A percentile compares a stretch with the other conserved stretches of the same genome.
Conservation (phyloP, 2,329 filamentous ascomycete genomes). For the Aspergillus terreus region DNA sequence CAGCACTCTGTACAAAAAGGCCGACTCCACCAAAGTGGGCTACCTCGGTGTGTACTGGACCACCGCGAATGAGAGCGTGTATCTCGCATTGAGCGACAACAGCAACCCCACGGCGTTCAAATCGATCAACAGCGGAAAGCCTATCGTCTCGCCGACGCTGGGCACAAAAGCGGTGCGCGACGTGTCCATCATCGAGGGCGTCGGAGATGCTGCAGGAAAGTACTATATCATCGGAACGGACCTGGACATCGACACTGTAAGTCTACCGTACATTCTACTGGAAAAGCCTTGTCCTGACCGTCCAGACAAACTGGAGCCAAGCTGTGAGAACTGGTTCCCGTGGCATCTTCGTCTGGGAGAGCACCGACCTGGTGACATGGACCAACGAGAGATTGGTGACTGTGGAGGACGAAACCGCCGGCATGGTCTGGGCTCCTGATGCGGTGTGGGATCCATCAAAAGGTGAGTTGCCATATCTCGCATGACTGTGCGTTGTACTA, state of each 20-base stretch:
- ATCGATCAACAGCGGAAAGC: conserved; percentile 5
- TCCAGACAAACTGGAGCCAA: conserved; percentile 11
- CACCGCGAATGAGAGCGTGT: conserved; percentile 13
- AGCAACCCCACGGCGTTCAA: conserved; percentile 5
- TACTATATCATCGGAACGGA: conserved; percentile 16
- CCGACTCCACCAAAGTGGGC: conserved; percentile 7
- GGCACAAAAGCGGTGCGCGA: conserved; percentile 15
- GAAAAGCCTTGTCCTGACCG: not conserved
- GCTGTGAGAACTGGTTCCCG: conserved; percentile 10
- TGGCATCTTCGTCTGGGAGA: conserved; percentile 14
- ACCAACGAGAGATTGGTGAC: conserved; percentile 8
- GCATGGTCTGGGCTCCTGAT: conserved; percentile 15
- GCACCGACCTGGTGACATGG: conserved; percentile 12
- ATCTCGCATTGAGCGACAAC: conserved; percentile 12
- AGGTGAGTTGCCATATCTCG: not conserved
- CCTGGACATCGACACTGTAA: conserved; percentile 11
- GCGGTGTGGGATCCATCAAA: conserved; percentile 12
- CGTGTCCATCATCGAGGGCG: conserved; percentile 7
- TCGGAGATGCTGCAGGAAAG: conserved; percentile 9
- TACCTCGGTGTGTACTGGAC: conserved; percentile 15
- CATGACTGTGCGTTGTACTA: not conserved
- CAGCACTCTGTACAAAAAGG: not conserved
- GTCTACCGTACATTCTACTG: not conserved
- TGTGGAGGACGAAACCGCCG: conserved; percentile 11
- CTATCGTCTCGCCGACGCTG: conserved; percentile 10